Base-by-base conservation (phyloP, 2,329 filamentous ascomycete genomes). In the Diaporthe australafricana region DNA sequence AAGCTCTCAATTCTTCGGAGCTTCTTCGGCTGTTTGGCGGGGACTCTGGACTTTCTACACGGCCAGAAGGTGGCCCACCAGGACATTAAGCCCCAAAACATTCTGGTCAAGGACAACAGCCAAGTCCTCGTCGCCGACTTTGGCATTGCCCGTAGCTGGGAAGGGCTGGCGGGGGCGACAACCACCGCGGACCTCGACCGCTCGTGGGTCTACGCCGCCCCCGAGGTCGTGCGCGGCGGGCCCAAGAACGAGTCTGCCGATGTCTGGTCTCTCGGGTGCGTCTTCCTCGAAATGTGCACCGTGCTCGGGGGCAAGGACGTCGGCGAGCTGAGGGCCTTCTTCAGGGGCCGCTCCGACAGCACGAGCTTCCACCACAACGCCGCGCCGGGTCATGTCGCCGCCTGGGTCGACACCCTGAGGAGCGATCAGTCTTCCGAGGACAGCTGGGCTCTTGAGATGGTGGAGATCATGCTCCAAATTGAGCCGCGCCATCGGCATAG, bases 41-140 rank as follows among this genome's bases (percentile, higher is more conserved):
- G 48, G 22, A 52, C 48, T 22, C 25, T 52, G 48, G 25, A 52
- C 48, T 52, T 27, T 14, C 25, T 52, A 25, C 48, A 52, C 25
- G 17, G 48, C 48, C 48, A 52, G 48, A 52, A 52, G 48, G 48
- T 52, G 48, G 48, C 30, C 5, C 71, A 74, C 52, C 63, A 65
- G 11, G 73, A 74, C 40, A 74, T 74, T 27, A 74, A 74, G 73
- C 73, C 73, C 8, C 55, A 71, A 16, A 74, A 74, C 35, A 74
- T 74, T 35, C 56, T 74, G 17, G 52, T 74, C 25, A 70, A 73
- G 40, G 45, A 68, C 14, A 57, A 70, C 27, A 52, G 48, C 25
- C 42, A 62, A 8, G 65, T 73, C 0, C 47, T 73, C 4, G 16
- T 74, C 5, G 62, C 73, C 12, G 73, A 74, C 38, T 74, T 74